phyloP scores from a whole-genome alignment of 2,329 filamentous ascomycete genomes.

The Scedosporium aurantiacum region DNA sequence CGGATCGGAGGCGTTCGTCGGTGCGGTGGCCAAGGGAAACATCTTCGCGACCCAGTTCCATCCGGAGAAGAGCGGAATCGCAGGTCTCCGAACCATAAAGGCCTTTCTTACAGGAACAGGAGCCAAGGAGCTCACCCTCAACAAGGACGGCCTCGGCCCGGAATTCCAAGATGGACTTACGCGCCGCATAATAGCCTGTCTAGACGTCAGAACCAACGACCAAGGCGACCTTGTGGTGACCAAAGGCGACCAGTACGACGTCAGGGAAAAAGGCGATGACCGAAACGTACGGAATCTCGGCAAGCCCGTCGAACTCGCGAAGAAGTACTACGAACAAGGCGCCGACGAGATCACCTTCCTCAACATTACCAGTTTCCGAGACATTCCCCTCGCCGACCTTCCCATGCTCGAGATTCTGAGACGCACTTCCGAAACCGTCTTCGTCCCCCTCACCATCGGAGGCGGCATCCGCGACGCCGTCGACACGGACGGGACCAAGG shows the following conservation, averaged over 20 bases:
- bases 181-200: conserved; percentile 86
- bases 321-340: conserved; percentile 88
- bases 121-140: conserved; percentile 33
- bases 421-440: conserved; percentile 78
- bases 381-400: conserved; percentile 81
- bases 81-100: conserved; percentile 71
- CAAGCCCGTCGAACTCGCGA: conserved; percentile 92
- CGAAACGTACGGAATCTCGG: conserved; percentile 77
- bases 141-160: conserved; percentile 15
- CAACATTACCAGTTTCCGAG: conserved; percentile 96
- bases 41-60: conserved; percentile 92
- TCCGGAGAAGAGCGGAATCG: conserved; percentile 90
- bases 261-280: conserved; percentile 68
- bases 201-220: conserved; percentile 93
- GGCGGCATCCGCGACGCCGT: conserved; percentile 90
- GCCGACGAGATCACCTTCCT: conserved; percentile 96
- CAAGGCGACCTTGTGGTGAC: conserved; percentile 91
- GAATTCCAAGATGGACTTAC: conserved; percentile 59
- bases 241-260: conserved; percentile 97
- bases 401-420: conserved; percentile 94
- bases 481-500: conserved; percentile 73
- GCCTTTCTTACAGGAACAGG: conserved; percentile 72
- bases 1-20: conserved; percentile 80
- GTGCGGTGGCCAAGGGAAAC: conserved; percentile 76
- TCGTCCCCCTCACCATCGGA: conserved; percentile 90